Percentiles rank a stretch among this genome's conserved stretches.
phyloP scores from a whole-genome alignment of 768 basidiomycete species.

The Psilocybe azurescens region DNA sequence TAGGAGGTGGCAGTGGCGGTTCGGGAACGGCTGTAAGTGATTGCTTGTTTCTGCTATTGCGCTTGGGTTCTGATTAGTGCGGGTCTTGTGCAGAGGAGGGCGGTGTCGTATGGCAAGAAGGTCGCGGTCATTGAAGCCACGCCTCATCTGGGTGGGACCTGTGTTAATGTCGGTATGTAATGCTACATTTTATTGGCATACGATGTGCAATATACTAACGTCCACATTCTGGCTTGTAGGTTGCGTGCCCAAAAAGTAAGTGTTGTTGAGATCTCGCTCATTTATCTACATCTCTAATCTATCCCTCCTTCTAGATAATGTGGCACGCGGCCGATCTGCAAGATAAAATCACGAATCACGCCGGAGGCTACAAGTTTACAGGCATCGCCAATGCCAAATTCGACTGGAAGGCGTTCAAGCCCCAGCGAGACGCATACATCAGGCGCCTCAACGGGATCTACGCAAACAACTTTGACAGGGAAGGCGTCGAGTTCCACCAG shows the following conservation, averaged over 20 bases:
- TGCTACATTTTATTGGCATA: neutral
- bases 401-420: conserved; percentile 91
- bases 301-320: conserved; percentile 74
- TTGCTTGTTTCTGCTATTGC: neutral
- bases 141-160: conserved; percentile 86
- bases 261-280: neutral
- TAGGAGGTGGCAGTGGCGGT: conserved; percentile 95
- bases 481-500: conserved; percentile 85
- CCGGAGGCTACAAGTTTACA: conserved; percentile 73
- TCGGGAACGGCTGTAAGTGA: conserved; percentile 80
- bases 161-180: conserved; percentile 92
- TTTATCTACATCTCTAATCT: conserved; percentile 7
- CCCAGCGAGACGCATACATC: conserved; percentile 96
- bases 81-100: conserved; percentile 70
- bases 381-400: conserved; percentile 68
- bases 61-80: neutral
- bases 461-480: conserved; percentile 85
- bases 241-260: conserved; percentile 94
- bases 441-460: conserved; percentile 89
- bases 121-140: conserved; percentile 87
- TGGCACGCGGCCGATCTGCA: conserved; percentile 94
- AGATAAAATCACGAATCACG: conserved; percentile 82
- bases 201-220: neutral
- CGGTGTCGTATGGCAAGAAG: conserved; percentile 90
- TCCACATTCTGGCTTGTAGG: conserved; percentile 46